phyloP scores from a whole-genome alignment of 352 stramenopile genomes.

The Hyaloperonospora arabidopsidis region DNA sequence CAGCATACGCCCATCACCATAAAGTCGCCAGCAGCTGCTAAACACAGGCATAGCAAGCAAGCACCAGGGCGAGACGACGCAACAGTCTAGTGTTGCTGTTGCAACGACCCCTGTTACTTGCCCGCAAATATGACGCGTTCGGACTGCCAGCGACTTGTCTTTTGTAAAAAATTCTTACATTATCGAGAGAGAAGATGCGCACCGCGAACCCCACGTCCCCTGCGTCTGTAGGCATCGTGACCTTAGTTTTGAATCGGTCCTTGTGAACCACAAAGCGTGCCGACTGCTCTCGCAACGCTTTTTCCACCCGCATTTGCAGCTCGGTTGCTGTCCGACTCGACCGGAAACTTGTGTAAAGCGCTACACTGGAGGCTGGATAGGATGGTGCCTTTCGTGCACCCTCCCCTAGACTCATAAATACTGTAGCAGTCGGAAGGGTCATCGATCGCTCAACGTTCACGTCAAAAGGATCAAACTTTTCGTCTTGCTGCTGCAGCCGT shows the following conservation, averaged over 20 bases:
- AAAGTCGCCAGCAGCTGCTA: conserved; percentile 18
- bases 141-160: conserved; percentile 13
- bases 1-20: conserved; percentile 18
- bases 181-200: conserved; percentile 61
- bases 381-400: conserved; percentile 35
- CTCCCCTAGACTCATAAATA: conserved; percentile 24
- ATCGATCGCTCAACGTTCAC: conserved; percentile 39
- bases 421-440: conserved; percentile 15
- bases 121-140: conserved; percentile 18
- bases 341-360: conserved; percentile 73
- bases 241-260: conserved; percentile 71
- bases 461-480: conserved; percentile 62
- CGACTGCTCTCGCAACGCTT: conserved; percentile 38
- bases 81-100: conserved; percentile 18
- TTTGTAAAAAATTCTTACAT: conserved; percentile 43
- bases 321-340: conserved; percentile 38
- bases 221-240: conserved; percentile 33
- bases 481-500: conserved; percentile 25
- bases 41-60: conserved; percentile 19
- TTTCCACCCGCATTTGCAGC: conserved; percentile 50
- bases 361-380: conserved; percentile 50
- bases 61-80: conserved; percentile 20
- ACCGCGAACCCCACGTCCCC: conserved; percentile 49
- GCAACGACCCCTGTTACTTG: conserved; percentile 12
- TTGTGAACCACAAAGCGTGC: conserved; percentile 48